A percentile compares a stretch with the other conserved stretches of the same genome.
These are phyloP conservation scores for Pichia manshurica DNA, from an alignment of 805 yeast genomes.

Conservation along the genomic window DNA sequence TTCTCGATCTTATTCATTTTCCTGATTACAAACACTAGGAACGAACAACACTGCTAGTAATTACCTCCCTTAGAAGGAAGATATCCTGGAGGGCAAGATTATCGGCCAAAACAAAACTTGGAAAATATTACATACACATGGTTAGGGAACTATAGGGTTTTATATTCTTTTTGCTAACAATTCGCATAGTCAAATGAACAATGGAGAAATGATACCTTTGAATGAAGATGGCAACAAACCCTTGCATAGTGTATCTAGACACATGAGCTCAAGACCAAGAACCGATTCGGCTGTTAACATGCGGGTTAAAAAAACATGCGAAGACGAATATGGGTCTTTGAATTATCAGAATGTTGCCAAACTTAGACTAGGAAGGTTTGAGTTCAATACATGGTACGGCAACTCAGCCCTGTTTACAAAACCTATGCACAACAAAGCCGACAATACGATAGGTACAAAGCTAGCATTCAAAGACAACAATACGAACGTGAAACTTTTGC, in stretches of 20 bases:
- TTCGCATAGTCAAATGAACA: not conserved
- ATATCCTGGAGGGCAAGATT: no score
- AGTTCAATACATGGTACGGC: slow-evolving; percentile 83
- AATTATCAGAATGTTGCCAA: slow-evolving; percentile 55
- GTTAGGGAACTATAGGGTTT: not conserved
- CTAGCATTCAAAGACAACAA: slow-evolving; percentile 11
- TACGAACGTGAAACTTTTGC: slow-evolving; percentile 16
- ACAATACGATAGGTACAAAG: slow-evolving; percentile 29
- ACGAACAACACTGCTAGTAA: no score
- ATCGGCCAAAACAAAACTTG: no score
- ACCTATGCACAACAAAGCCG: slow-evolving; percentile 5
- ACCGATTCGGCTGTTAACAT: not conserved
- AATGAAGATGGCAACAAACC: not conserved
- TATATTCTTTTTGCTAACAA: not conserved
- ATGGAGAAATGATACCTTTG: no score
- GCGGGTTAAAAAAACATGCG: slow-evolving; percentile 20
- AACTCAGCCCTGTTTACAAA: slow-evolving; percentile 67
- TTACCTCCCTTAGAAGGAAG: no score
- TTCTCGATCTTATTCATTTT: not conserved
- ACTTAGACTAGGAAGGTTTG: slow-evolving; percentile 63
- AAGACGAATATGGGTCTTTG: slow-evolving; percentile 54
- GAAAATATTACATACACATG: not conserved
- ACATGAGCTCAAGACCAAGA: not conserved
- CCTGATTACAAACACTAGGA: not conserved
- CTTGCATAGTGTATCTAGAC: slow-evolving; percentile 4